phyloP scores from a whole-genome alignment of 345 rosid genomes.

The Ceriops zippeliana region DNA sequence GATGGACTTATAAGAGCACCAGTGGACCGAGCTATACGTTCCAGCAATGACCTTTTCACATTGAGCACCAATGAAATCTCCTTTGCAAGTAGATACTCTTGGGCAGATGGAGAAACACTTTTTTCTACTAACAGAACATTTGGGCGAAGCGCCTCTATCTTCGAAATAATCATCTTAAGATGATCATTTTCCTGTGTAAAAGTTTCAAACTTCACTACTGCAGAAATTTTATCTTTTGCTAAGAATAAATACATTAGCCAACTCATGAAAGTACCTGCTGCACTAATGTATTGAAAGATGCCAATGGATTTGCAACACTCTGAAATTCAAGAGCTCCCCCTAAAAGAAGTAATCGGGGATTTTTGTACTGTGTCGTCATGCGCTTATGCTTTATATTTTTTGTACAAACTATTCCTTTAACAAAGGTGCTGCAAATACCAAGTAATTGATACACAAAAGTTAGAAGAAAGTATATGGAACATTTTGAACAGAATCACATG shows the following conservation, averaged over 20 bases:
- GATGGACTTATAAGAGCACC: slow-evolving; percentile 80
- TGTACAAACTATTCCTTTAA: slow-evolving; percentile 91
- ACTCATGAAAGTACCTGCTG: slow-evolving; percentile 58
- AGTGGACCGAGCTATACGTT: slow-evolving; percentile 86
- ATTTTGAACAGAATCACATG: not conserved
- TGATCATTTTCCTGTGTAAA: slow-evolving; percentile 76
- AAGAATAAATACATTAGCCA: slow-evolving; percentile 1
- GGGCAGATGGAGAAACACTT: slow-evolving; percentile 85
- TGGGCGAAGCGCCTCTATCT: slow-evolving; percentile 88
- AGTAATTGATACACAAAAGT: slow-evolving; percentile 11
- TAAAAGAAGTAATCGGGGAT: slow-evolving; percentile 76
- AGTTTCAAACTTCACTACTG: slow-evolving; percentile 12
- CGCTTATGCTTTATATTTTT: slow-evolving; percentile 98
- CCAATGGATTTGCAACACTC: slow-evolving; percentile 72
- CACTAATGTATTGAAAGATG: slow-evolving; percentile 78
- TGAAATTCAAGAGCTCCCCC: slow-evolving; percentile 95
- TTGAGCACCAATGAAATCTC: slow-evolving; percentile 90
- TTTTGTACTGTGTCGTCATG: slow-evolving; percentile 95
- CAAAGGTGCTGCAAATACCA: slow-evolving; percentile 54
- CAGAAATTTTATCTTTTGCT: slow-evolving; percentile 3
- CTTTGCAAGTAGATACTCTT: slow-evolving; percentile 72
- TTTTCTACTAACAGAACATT: slow-evolving; percentile 93
- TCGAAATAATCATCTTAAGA: slow-evolving; percentile 70
- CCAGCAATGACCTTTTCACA: slow-evolving; percentile 77
- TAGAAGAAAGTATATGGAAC: not conserved